A percentile compares a stretch with the other conserved stretches of the same genome.
phyloP scores from a whole-genome alignment of 768 basidiomycete genomes.

The Calvatia gigantea region DNA sequence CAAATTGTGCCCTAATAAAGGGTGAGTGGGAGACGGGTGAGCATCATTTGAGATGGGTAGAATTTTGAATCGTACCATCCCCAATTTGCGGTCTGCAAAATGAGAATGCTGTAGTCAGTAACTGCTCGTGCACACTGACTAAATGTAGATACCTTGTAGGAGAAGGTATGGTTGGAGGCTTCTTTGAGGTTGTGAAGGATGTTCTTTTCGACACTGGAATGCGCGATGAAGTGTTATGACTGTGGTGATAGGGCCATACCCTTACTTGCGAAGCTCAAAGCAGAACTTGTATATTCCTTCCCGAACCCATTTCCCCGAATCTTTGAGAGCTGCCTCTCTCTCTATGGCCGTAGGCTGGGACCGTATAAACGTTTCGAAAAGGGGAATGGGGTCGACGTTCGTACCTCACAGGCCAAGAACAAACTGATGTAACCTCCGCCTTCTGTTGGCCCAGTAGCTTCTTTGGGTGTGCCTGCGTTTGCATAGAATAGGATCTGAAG shows the following conservation, averaged over 20 bases:
- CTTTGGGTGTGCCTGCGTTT: conserved; percentile 67
- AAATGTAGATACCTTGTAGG: conserved; percentile 44
- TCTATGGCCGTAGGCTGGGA: conserved; percentile 73
- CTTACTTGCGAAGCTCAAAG: conserved; percentile 75
- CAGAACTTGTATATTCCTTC: conserved; percentile 84
- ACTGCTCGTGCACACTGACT: neutral
- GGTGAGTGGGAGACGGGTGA: neutral
- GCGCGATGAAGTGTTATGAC: neutral
- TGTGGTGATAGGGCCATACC: neutral
- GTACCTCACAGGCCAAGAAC: conserved; percentile 79
- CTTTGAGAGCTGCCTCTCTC: conserved; percentile 57
- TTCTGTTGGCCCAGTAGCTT: conserved; percentile 32
- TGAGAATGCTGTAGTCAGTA: neutral
- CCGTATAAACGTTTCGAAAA: neutral
- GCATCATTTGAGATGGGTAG: neutral
- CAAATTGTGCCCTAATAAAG: conserved; percentile 67
- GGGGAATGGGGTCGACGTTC: conserved; percentile 19
- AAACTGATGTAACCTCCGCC: conserved; percentile 62
- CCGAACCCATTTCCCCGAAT: conserved; percentile 74
- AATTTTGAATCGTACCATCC: conserved; percentile 72
- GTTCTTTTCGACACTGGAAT: conserved; percentile 37
- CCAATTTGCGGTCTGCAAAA: conserved; percentile 78
- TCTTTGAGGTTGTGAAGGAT: conserved; percentile 65
- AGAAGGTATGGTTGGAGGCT: conserved; percentile 80
- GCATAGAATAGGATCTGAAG: conserved; percentile 77